Percentiles rank a stretch among this genome's conserved stretches.
phyloP scores from a whole-genome alignment of 1,284 basidiomycete species.

The Quambalaria eucalypti region DNA sequence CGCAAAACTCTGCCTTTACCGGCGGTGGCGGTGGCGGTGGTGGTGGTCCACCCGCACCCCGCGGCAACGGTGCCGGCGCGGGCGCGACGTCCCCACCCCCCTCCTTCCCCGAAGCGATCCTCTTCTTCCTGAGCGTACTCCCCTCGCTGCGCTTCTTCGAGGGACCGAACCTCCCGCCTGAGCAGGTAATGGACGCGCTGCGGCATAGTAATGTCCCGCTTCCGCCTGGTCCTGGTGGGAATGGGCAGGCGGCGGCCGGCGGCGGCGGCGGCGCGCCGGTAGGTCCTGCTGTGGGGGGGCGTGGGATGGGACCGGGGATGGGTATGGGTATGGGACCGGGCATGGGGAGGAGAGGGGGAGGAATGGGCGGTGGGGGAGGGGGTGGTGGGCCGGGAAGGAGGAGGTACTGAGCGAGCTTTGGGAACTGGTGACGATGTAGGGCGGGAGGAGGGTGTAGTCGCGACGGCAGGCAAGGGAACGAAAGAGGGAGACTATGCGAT shows the following conservation, averaged over 20 bases:
- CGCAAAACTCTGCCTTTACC: background rate
- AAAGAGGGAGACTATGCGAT: no score
- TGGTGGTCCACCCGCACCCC: background rate
- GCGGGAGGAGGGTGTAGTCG: no score
- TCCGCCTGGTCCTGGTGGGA: background rate
- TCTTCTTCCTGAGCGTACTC: constrained; percentile 70
- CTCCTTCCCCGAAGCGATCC: constrained; percentile 60
- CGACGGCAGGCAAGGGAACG: no score
- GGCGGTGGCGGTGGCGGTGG: background rate
- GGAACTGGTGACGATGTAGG: no score
- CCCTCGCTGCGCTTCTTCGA: constrained; percentile 66
- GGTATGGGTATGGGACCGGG: background rate
- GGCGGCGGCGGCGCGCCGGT: background rate
- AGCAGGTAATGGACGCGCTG: background rate
- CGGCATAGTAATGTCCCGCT: background rate
- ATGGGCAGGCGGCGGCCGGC: background rate
- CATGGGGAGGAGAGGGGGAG: background rate
- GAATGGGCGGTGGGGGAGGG: background rate
- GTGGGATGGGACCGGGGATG: background rate
- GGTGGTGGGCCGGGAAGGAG: background rate
- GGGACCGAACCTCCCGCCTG: constrained; percentile 49
- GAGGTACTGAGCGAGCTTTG: background rate
- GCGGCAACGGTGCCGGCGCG: background rate
- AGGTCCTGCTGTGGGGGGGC: background rate
- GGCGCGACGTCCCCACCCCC: background rate